Base-by-base conservation (phyloP, 2,329 filamentous ascomycete genomes). In the Aureobasidium lini region DNA sequence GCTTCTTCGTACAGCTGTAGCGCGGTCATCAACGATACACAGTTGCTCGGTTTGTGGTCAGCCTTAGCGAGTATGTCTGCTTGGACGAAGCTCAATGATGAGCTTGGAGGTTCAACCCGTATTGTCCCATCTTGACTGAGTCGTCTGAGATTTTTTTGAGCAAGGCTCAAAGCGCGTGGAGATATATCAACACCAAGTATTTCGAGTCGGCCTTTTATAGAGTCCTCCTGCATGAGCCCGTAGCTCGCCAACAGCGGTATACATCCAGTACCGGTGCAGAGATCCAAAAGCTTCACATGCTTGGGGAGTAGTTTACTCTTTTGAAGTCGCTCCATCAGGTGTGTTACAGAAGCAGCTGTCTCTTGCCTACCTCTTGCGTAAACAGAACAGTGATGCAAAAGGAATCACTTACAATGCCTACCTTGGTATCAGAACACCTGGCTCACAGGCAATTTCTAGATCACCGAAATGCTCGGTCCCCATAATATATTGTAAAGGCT, bases 191-290 rank as follows among this genome's bases (percentile, higher is more conserved):
- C 72, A 4, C 89, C 93, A 0, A 79, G 67, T n/a, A 89, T 75
- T 4, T 75, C 71, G 7, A 89, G 65, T 29, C 0, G 64, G 50
- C 1, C 70, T 65, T 18, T 53, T 29, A 7, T 42, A 39, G 18
- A 10, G 10, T 37, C 13, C 1, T 71, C 66, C 3, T 69, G 65
- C 34, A 66, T 69, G 60, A 90, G 79, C 9, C 86, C 78, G 37
- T 85, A 77, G 62, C 88, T 83, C 6, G 96, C 78, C 3, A 90
- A 81, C 8, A 97, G 80, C 0, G 90, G 82, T 63, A 97, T 95
- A 73, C 93, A 96, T 4, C 94, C 94, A 5, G 89, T 90, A 9
- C 94, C 94, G 0, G 90, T 92, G 72, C 94, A 97, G 32, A 96
- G 78, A 71, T 99, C 94, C 8, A 96, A 72, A 42, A 97, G 77